Base-by-base conservation (phyloP, 2,329 filamentous ascomycete genomes). In the Aspergillus awamori region DNA sequence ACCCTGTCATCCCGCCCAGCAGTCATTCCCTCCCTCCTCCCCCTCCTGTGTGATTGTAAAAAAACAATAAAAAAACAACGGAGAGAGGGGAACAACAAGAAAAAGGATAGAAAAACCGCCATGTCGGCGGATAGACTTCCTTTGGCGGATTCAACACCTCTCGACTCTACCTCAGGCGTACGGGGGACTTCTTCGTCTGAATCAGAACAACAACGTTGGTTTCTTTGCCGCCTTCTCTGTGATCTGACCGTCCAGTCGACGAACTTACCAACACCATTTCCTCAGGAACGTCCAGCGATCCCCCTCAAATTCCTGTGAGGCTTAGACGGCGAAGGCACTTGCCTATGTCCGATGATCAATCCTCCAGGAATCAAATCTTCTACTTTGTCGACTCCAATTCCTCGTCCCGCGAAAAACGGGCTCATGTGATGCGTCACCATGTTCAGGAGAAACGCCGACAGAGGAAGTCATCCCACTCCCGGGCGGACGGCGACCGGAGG, bases 361-460 rank as follows among this genome's bases (percentile, higher is more conserved):
- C 66, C 2, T 56, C 61, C 22, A 73, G 72, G 57, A 73, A 64
- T 10, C 74, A 75, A 64, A 62, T 69, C 5, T 79, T 79, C 58
- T 79, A 77, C 61, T 79, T 79, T 65, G 77, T 79, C 51, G 72
- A 79, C 54, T 72, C 70, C 7, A 72, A 70, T 56, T 77, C 77
- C 3, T 78, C 76, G 3, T 78, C 74, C 17, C 73, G 75, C 33
- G 77, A 77, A 58, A 79, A 79, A 57, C 76, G 77, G 30, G 76
- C 77, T 6, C 77, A 79, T 72, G 77, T 79, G 20, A 79, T 79
- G 77, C 76, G 76, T 38, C 75, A 79, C 57, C 77, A 79, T 68
- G 76, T 79, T n/a, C 74, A 78, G 54, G 70, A 78, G 62, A 79
- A 78, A 64, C 69, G 70, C 43, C 74, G 69, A 59, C 74, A 74